Evolutionary conservation across 768 basidiomycete genomes (phyloP).

Genomic region (Sistotremastrum suecicum): DNA sequence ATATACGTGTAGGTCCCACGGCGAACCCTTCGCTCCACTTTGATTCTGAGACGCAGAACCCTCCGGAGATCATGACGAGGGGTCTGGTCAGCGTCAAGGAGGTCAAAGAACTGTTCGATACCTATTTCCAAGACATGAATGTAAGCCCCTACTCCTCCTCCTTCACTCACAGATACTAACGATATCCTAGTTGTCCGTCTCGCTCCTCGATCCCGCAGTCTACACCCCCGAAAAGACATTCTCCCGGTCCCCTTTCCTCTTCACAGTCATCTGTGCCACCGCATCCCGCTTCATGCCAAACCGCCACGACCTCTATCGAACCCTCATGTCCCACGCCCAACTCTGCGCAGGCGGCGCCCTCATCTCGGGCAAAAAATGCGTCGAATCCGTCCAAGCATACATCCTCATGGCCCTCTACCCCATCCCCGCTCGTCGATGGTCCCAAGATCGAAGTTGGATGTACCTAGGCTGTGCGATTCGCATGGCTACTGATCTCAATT

Average conservation of each 20-base stretch:
- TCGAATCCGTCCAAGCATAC: constrained; percentile 86
- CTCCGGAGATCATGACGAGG: constrained; percentile 51
- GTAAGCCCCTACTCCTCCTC: neutral
- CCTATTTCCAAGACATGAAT: constrained; percentile 34
- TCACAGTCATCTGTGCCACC: constrained; percentile 85
- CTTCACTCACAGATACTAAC: constrained; percentile 40
- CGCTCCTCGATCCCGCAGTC: constrained; percentile 64
- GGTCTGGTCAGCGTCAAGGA: constrained; percentile 50
- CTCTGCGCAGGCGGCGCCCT: constrained; percentile 65
- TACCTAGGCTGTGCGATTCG: constrained; percentile 81
- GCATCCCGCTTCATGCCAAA: constrained; percentile 69
- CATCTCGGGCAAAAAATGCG: constrained; percentile 61
- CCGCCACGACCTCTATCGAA: constrained; percentile 53
- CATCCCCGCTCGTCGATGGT: constrained; percentile 72
- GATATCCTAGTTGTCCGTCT: constrained; percentile 66
- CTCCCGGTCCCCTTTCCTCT: constrained; percentile 78
- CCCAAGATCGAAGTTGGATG: constrained; percentile 83
- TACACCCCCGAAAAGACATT: constrained; percentile 76
- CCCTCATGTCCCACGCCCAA: constrained; percentile 63
- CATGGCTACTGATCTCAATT: constrained; percentile 80
- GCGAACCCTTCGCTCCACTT: constrained; percentile 22
- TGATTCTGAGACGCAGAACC: constrained; percentile 29
- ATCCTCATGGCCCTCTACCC: constrained; percentile 75
- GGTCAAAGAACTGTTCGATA: constrained; percentile 48
- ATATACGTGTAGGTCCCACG: constrained; percentile 11